phyloP scores from a whole-genome alignment of 169 alveolate genomes.

The Amoebophrya sp. region DNA sequence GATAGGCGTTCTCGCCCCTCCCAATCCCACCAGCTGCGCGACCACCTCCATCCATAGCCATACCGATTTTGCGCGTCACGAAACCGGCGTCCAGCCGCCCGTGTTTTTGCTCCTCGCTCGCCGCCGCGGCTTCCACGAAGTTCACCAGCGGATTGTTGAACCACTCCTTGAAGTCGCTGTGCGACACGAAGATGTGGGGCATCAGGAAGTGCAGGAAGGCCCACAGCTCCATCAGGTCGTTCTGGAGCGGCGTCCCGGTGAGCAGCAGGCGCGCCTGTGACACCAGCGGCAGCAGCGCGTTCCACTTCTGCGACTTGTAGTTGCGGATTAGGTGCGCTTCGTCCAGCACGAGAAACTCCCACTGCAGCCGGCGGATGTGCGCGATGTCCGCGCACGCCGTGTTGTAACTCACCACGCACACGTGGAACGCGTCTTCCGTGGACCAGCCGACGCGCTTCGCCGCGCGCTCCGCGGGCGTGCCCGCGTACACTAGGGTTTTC shows the following conservation, averaged over 20 bases:
- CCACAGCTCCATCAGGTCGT: conserved; percentile 96
- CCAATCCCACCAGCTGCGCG: no score
- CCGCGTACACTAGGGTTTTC: conserved; percentile 87
- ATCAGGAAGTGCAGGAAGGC: conserved; percentile 93
- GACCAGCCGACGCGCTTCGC: conserved; percentile 81
- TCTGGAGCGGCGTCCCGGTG: conserved; percentile 98
- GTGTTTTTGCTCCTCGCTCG: neutral
- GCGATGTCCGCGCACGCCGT: conserved; percentile 84
- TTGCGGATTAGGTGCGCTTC: conserved; percentile 97
- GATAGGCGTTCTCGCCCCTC: neutral
- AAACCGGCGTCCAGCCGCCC: neutral
- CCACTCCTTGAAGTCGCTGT: conserved; percentile 78
- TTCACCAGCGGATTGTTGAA: conserved; percentile 60
- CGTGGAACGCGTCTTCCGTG: conserved; percentile 85
- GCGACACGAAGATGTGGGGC: conserved; percentile 80
- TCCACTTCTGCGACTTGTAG: conserved; percentile 90
- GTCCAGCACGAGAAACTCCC: conserved; percentile 93
- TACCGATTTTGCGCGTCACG: no score
- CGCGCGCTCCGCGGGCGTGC: conserved; percentile 66
- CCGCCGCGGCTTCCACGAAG: neutral
- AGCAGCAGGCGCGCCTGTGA: conserved; percentile 86
- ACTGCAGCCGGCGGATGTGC: conserved; percentile 81
- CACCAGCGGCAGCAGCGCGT: conserved; percentile 83
- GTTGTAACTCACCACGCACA: conserved; percentile 90
- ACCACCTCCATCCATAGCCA: no score